Evolutionary conservation across 768 basidiomycete genomes (phyloP).

Genomic region (Lactarius evosmus): DNA sequence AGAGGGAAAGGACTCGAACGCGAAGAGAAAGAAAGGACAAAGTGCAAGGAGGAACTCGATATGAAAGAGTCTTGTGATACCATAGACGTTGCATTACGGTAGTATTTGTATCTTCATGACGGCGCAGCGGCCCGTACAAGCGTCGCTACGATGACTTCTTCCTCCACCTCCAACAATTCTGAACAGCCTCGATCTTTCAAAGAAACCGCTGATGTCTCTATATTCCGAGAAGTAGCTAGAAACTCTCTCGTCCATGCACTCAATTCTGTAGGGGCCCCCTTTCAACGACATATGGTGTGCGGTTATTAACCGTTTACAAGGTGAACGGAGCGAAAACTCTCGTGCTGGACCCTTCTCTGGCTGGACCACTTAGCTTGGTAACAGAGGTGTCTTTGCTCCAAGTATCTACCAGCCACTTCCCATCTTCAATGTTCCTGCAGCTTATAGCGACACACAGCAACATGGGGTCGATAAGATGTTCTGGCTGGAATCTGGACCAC

Average conservation of each 20-base stretch:
- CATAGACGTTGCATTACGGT: neutral
- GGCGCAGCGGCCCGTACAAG: slow-evolving; percentile 15
- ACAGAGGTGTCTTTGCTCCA: slow-evolving; percentile 92
- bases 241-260: slow-evolving; percentile 81
- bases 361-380: slow-evolving; percentile 91
- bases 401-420: slow-evolving; percentile 43
- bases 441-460: slow-evolving; percentile 52
- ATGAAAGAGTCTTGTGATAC: slow-evolving; percentile 24
- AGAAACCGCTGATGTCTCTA: slow-evolving; percentile 50
- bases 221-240: slow-evolving; percentile 74
- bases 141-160: slow-evolving; percentile 25
- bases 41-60: slow-evolving; percentile 78
- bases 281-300: neutral
- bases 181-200: slow-evolving; percentile 38
- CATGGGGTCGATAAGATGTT: slow-evolving; percentile 99
- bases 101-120: slow-evolving; percentile 2
- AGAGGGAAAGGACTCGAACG: slow-evolving; percentile 49
- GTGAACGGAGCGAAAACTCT: slow-evolving; percentile 95
- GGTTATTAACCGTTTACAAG: slow-evolving; percentile 38
- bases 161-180: slow-evolving; percentile 33
- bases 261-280: slow-evolving; percentile 56
- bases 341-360: slow-evolving; percentile 83
- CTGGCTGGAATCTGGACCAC: slow-evolving; percentile 91
- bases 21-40: slow-evolving; percentile 59
- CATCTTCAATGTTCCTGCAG: neutral